A percentile compares a stretch with the other conserved stretches of the same genome.
These are phyloP conservation scores for Nicotiana tomentosiformis DNA, from an alignment of 257 asterid genomes.

Conservation along the genomic window DNA sequence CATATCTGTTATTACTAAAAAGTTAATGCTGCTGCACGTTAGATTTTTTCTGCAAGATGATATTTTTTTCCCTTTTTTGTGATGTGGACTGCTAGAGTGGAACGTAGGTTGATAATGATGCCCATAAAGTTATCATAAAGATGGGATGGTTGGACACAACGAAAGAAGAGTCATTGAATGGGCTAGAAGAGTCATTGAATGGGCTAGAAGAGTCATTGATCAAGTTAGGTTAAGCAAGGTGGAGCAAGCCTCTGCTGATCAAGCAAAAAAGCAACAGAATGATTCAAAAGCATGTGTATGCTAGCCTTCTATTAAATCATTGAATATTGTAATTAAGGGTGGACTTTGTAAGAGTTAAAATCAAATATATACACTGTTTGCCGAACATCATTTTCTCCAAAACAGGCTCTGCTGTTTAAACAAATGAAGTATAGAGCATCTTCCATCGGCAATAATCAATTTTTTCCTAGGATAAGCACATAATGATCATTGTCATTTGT, in stretches of 20 bases:
- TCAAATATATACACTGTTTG: background rate
- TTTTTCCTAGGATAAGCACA: background rate
- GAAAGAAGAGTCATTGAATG: constrained; percentile 9
- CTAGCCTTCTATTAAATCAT: constrained; percentile 5
- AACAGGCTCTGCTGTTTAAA: background rate
- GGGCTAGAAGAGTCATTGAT: constrained; percentile 26
- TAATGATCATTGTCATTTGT: background rate
- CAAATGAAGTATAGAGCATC: background rate
- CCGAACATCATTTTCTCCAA: background rate
- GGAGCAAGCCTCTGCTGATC: constrained; percentile 10
- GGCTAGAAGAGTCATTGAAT: constrained; percentile 24
- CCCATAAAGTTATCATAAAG: constrained; percentile 7
- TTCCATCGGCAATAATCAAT: background rate
- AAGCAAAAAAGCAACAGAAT: background rate
- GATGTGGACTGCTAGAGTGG: background rate
- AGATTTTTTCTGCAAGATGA: too few species aligned
- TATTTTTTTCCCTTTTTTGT: background rate
- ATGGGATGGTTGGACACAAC: constrained; percentile 31
- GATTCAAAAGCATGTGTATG: constrained; percentile 10
- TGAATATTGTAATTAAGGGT: background rate
- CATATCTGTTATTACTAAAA: background rate
- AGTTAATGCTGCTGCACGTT: background rate
- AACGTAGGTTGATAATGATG: background rate
- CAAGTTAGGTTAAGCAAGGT: constrained; percentile 18
- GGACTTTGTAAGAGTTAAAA: background rate